Conservation (phyloP, 345 rosid species). For the Eucalyptus curtisii region DNA sequence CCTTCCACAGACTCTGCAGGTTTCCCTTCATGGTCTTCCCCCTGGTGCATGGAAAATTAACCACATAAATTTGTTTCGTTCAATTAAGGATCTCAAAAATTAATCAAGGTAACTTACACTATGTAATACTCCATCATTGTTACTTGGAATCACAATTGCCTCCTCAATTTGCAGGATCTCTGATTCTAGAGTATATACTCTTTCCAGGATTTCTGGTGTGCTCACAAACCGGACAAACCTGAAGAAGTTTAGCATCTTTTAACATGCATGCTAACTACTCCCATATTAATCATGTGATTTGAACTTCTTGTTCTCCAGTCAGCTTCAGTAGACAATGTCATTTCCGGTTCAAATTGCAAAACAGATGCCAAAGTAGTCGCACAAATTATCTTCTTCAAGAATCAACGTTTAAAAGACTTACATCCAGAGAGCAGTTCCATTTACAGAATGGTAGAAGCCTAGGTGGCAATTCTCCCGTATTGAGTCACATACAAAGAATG, state of each 20-base stretch:
- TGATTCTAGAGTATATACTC: conserved; percentile 70
- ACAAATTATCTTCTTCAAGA: not conserved
- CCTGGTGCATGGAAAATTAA: conserved; percentile 24
- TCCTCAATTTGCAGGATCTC: conserved; percentile 90
- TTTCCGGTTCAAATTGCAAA: not conserved
- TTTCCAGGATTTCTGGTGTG: conserved; percentile 81
- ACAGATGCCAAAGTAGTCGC: not conserved
- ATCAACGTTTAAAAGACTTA: not conserved
- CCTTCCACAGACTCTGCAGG: conserved; percentile 48
- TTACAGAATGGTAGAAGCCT: not conserved
- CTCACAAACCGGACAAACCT: conserved; percentile 99
- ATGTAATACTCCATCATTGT: conserved; percentile 32
- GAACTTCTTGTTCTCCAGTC: not conserved
- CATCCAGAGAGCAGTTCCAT: not conserved
- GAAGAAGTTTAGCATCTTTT: not conserved
- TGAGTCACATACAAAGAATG: not conserved
- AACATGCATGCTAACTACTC: not conserved
- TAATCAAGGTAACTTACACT: conserved; percentile 29
- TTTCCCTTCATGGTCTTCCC: conserved; percentile 35
- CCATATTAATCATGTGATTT: not conserved
- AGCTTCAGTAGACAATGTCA: not conserved
- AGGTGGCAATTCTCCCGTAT: not conserved
- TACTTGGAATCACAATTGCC: conserved; percentile 79
- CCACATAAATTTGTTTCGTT: not conserved
- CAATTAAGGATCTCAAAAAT: not conserved